These are phyloP conservation scores for Escovopsis sp. DNA, from an alignment of 2,329 filamentous ascomycete species.

Conservation along the genomic window DNA sequence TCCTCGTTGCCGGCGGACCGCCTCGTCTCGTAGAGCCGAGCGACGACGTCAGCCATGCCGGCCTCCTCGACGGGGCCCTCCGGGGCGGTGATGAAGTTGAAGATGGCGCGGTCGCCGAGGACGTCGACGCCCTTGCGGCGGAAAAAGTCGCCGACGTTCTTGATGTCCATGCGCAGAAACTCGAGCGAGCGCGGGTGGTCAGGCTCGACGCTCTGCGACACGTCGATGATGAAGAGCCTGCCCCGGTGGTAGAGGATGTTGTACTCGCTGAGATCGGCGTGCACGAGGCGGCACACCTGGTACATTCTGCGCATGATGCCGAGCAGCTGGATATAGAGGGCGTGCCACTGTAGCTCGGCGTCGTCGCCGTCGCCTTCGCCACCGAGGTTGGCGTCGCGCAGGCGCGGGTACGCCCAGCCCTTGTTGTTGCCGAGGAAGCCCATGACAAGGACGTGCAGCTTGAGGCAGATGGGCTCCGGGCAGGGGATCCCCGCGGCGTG, in stretches of 20 bases:
- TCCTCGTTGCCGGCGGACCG: conserved; percentile 35
- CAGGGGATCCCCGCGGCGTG: conserved; percentile 75
- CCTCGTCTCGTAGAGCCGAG: conserved; percentile 49
- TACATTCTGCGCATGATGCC: conserved; percentile 88
- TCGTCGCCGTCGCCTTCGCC: conserved; percentile 34
- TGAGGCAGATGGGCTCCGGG: conserved; percentile 76
- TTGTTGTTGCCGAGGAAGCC: conserved; percentile 76
- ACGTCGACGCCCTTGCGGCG: conserved; percentile 68
- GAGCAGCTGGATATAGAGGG: conserved; percentile 69
- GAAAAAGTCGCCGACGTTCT: conserved; percentile 93
- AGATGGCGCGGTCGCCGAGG: conserved; percentile 64
- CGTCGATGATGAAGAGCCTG: conserved; percentile 86
- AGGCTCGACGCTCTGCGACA: conserved; percentile 93
- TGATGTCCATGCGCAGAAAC: conserved; percentile 96
- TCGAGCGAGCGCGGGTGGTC: conserved; percentile 87
- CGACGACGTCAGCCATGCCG: conserved; percentile 45
- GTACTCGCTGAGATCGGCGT: conserved; percentile 96
- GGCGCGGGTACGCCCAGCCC: conserved; percentile 73
- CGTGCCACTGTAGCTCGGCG: conserved; percentile 56
- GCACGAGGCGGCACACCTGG: conserved; percentile 79
- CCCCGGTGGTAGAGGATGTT: conserved; percentile 82
- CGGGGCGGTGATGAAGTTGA: conserved; percentile 61
- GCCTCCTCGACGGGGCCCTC: conserved; percentile 47
- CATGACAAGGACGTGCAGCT: conserved; percentile 94
- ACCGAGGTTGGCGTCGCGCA: conserved; percentile 70